Conservation (phyloP, 2,329 filamentous ascomycete genomes). For the Diaporthe ilicicola region DNA sequence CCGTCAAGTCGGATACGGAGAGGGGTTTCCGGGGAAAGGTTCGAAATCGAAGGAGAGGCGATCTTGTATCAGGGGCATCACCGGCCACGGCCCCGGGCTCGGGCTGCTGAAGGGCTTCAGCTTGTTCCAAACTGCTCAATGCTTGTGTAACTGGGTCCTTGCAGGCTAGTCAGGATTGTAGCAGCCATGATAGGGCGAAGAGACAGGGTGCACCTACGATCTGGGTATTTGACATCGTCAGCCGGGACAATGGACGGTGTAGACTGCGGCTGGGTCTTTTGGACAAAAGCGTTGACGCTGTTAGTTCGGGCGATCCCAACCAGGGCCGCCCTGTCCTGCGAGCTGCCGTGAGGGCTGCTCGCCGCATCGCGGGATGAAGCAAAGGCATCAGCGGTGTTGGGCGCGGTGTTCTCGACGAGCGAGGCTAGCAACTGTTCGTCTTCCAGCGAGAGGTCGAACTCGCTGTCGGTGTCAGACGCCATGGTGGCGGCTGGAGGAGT, state of each 20-base stretch:
- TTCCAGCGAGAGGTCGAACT: conserved; percentile 57
- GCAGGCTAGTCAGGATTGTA: conserved; percentile 65
- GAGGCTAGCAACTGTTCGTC: conserved; percentile 53
- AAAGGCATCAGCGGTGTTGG: not conserved
- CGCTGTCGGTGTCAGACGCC: conserved; percentile 47
- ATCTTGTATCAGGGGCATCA: conserved; percentile 45
- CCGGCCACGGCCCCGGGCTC: conserved; percentile 37
- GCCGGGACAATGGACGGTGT: conserved; percentile 25
- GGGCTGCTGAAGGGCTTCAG: conserved; percentile 4
- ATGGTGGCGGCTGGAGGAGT: conserved; percentile 23
- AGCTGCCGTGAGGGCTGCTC: conserved; percentile 7
- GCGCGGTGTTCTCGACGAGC: conserved; percentile 18
- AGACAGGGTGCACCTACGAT: conserved; percentile 54
- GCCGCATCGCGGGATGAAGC: conserved; percentile 21
- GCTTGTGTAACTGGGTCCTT: conserved; percentile 71
- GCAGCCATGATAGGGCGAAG: not conserved
- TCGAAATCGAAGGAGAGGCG: conserved; percentile 81
- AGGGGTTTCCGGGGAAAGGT: conserved; percentile 79
- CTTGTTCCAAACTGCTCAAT: conserved; percentile 41
- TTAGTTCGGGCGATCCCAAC: conserved; percentile 32
- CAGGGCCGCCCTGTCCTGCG: conserved; percentile 25
- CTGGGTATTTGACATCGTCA: conserved; percentile 55
- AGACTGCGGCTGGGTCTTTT: conserved; percentile 25
- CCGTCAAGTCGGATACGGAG: conserved; percentile 87
- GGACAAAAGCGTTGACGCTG: conserved; percentile 27